These are phyloP conservation scores for Hypoxylon sp. DNA, from an alignment of 2,329 filamentous ascomycete species.

Conservation along the genomic window DNA sequence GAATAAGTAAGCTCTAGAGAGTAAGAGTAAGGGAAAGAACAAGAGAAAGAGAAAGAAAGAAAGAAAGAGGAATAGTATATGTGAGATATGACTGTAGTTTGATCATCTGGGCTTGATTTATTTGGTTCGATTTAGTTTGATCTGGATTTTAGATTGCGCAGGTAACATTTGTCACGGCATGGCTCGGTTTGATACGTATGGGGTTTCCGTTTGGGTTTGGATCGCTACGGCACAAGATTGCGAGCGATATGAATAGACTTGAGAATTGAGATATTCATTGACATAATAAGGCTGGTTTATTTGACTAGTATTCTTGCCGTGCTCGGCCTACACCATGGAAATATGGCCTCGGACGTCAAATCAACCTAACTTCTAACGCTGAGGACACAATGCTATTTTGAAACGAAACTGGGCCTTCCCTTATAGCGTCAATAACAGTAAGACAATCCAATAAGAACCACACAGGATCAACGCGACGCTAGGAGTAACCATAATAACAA, in stretches of 20 bases:
- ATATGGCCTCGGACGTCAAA: not conserved
- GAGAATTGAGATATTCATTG: constrained; percentile 4
- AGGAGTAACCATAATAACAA: not conserved
- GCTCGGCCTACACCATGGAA: not conserved
- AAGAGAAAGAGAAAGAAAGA: too few species aligned
- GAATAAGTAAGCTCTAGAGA: not conserved
- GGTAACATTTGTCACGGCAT: constrained; percentile 1
- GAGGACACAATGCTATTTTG: not conserved
- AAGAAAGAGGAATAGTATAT: not conserved
- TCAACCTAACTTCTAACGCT: constrained; percentile 8
- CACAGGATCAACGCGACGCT: not conserved
- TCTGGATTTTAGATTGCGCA: constrained; percentile 18
- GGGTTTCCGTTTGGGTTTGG: constrained; percentile 5
- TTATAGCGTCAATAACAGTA: not conserved
- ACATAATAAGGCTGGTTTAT: not conserved
- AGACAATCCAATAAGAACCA: not conserved
- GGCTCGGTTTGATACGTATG: constrained; percentile 4
- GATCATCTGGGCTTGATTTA: not conserved
- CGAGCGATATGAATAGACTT: constrained; percentile 9
- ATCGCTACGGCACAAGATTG: constrained; percentile 2
- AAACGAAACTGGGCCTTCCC: not conserved
- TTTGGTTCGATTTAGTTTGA: not conserved
- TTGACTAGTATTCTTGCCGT: not conserved
- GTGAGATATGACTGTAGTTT: constrained; percentile 2
- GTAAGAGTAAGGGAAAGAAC: constrained; percentile 6